Conservation (phyloP, 129 eudicot genomes). For the Cynara cardunculus region DNA sequence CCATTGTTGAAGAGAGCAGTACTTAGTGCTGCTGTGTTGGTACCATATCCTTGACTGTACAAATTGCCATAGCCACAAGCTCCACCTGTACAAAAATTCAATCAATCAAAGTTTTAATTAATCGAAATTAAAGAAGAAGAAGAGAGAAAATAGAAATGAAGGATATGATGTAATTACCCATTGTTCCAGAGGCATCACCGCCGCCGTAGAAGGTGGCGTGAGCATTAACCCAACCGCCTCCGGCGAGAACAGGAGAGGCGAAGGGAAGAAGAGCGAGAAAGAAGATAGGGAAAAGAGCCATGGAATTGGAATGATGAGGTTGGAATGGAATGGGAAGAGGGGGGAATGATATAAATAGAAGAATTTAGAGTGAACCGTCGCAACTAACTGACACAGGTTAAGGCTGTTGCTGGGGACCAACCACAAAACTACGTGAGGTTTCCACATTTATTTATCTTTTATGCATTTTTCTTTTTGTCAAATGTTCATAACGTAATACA, state of each 20-base stretch:
- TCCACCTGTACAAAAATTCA: slow-evolving; percentile 47
- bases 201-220: slow-evolving; percentile 97
- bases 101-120: not conserved
- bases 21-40: slow-evolving; percentile 82
- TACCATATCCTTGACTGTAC: slow-evolving; percentile 88
- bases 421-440: not conserved
- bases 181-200: slow-evolving; percentile 91
- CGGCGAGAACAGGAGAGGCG: slow-evolving; percentile 39
- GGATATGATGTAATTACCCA: slow-evolving; percentile 46
- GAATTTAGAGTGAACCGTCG: slow-evolving; percentile 16
- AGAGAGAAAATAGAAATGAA: not conserved
- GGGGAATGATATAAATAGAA: slow-evolving; percentile 32
- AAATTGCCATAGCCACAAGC: slow-evolving; percentile 92
- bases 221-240: slow-evolving; percentile 61
- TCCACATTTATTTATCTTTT: not conserved
- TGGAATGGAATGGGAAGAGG: not conserved
- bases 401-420: slow-evolving; percentile 33
- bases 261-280: slow-evolving; percentile 40
- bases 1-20: slow-evolving; percentile 87
- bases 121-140: not conserved
- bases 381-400: slow-evolving; percentile 31
- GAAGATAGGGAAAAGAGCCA: slow-evolving; percentile 40
- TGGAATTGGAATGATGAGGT: slow-evolving; percentile 4
- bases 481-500: too few species aligned
- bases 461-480: not conserved